These are phyloP conservation scores for Trichosporon sp. DNA, from an alignment of 1,284 basidiomycete genomes.

Conservation along the genomic window DNA sequence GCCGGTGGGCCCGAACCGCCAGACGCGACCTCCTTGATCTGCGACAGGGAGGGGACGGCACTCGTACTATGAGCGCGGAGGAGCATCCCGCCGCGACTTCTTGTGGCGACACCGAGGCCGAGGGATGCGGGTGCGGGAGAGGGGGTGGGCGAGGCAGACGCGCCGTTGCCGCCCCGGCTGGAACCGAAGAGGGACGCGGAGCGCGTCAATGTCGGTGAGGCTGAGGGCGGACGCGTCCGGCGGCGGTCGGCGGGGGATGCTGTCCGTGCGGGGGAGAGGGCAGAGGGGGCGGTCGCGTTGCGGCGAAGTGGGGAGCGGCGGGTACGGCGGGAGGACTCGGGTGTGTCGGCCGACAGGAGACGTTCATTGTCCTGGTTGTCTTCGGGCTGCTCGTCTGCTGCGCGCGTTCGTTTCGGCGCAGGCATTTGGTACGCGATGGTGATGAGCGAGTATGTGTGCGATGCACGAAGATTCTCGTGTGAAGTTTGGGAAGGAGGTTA, in stretches of 20 bases:
- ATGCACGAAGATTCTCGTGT: neutral
- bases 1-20: slow-evolving; percentile 27
- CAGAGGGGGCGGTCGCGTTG: slow-evolving; percentile 2
- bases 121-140: slow-evolving; percentile 9
- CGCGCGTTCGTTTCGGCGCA: slow-evolving; percentile 35
- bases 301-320: slow-evolving; percentile 22
- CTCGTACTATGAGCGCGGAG: slow-evolving; percentile 34
- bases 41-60: slow-evolving; percentile 41
- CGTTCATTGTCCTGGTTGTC: slow-evolving; percentile 19
- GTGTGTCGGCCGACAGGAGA: slow-evolving; percentile 19
- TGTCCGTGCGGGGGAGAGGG: slow-evolving; percentile 6
- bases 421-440: slow-evolving; percentile 25
- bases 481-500: neutral
- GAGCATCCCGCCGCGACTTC: slow-evolving; percentile 22
- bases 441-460: neutral
- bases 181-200: slow-evolving; percentile 38
- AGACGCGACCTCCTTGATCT: slow-evolving; percentile 25
- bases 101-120: neutral
- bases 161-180: slow-evolving; percentile 33
- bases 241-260: slow-evolving; percentile 33
- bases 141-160: slow-evolving; percentile 13
- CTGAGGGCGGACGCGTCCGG: neutral
- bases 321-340: neutral
- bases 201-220: slow-evolving; percentile 25
- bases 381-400: slow-evolving; percentile 26